phyloP scores from a whole-genome alignment of 176 grass and related monocot species.

The Carex parvula region DNA sequence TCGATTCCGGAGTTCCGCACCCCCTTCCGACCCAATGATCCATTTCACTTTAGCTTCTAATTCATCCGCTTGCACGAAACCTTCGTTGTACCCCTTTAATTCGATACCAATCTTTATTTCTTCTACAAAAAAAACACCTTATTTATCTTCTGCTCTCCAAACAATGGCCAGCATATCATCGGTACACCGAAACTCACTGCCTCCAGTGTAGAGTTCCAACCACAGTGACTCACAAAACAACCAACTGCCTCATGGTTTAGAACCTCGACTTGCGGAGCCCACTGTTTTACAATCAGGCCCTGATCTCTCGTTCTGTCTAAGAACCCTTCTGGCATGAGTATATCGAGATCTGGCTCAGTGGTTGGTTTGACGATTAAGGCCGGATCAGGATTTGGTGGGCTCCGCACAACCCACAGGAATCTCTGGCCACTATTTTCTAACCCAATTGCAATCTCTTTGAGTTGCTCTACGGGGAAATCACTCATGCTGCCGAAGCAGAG shows the following conservation, averaged over 20 bases:
- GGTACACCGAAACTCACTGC: no score
- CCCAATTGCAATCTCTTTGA: constrained; percentile 32
- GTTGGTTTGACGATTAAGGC: background rate
- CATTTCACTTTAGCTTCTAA: constrained; percentile 29
- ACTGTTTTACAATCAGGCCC: no score
- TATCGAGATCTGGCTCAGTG: background rate
- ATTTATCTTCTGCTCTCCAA: no score
- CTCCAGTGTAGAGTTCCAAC: no score
- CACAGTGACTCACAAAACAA: no score
- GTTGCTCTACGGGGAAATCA: constrained; percentile 20
- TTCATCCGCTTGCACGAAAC: constrained; percentile 22
- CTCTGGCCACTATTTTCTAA: constrained; percentile 34
- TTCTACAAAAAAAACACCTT: no score
- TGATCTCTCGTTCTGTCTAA: no score
- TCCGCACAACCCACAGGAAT: constrained; percentile 41
- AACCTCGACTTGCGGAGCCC: no score
- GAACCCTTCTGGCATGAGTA: background rate
- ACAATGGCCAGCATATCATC: no score
- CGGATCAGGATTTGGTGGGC: background rate
- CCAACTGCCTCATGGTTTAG: no score
- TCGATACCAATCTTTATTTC: constrained; percentile 26
- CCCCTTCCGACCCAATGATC: constrained; percentile 31
- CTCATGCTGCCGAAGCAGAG: constrained; percentile 40
- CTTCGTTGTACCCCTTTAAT: constrained; percentile 30
- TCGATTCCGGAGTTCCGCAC: no score